phyloP scores from a whole-genome alignment of 306 rosid genomes.

The Potentilla sterilis region DNA sequence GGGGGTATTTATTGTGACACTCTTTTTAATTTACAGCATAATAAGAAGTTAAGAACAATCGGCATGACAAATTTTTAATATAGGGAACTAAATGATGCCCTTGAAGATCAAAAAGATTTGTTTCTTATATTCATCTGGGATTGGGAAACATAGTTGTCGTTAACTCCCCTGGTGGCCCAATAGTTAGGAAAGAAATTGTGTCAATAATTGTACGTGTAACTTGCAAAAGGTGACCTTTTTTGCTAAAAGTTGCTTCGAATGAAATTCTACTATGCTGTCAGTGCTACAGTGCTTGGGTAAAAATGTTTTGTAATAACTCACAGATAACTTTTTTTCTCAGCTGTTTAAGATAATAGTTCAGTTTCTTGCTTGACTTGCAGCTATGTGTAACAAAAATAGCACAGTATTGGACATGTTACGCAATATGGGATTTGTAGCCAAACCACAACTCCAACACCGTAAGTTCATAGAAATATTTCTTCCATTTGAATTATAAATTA shows the following conservation, averaged over 20 bases:
- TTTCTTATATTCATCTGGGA: not conserved
- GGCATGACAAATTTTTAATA: not conserved
- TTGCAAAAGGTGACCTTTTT: not conserved
- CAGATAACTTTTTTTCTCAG: not conserved
- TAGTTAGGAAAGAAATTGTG: not conserved
- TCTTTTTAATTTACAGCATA: not conserved
- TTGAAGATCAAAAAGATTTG: not conserved
- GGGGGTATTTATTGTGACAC: not conserved
- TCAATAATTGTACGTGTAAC: not conserved
- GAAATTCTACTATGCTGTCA: not conserved
- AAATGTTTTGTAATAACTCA: conserved; percentile 4
- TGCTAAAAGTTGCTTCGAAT: not conserved
- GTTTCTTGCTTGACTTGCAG: conserved; percentile 52
- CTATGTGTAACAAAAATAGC: conserved; percentile 89
- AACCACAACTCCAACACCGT: conserved; percentile 73
- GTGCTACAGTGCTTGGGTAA: not conserved
- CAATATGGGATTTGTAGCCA: conserved; percentile 63
- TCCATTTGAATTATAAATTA: conserved; percentile 19
- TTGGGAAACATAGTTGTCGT: not conserved
- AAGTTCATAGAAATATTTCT: conserved; percentile 35
- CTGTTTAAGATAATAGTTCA: not conserved
- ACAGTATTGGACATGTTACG: conserved; percentile 65
- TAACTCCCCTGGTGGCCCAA: not conserved
- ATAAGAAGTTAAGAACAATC: not conserved
- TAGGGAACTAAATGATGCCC: not conserved